phyloP scores from a whole-genome alignment of 2,329 filamentous ascomycete species.

The Microdochium nivale region DNA sequence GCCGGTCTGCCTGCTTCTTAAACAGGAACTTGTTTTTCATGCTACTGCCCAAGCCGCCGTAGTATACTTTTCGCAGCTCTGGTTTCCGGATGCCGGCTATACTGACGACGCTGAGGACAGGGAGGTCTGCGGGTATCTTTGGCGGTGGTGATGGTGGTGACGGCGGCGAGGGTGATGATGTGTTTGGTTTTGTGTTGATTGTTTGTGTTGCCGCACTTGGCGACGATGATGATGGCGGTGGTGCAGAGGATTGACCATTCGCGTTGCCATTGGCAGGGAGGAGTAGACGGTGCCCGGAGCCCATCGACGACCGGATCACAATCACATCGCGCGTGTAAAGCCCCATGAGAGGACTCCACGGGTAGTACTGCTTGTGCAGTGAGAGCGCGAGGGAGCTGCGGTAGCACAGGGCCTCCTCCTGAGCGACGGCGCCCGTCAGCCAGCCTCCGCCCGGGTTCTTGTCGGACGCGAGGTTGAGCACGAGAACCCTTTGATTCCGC shows the following conservation, averaged over 20 bases:
- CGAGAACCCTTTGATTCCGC: constrained; percentile 27
- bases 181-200: background rate
- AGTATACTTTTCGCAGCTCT: background rate
- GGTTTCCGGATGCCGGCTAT: background rate
- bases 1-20: constrained; percentile 29
- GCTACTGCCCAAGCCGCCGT: background rate
- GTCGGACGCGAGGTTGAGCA: constrained; percentile 50
- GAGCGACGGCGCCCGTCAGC: constrained; percentile 40
- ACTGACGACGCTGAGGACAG: background rate
- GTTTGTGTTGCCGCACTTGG: background rate
- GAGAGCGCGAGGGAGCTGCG: constrained; percentile 34
- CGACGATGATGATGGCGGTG: background rate
- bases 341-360: constrained; percentile 9
- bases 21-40: constrained; percentile 22
- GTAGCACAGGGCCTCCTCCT: constrained; percentile 54
- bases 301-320: constrained; percentile 15
- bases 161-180: background rate
- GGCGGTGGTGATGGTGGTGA: background rate
- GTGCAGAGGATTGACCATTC: background rate
- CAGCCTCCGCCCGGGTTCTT: constrained; percentile 43
- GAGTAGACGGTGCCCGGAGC: constrained; percentile 15
- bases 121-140: background rate
- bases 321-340: constrained; percentile 24
- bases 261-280: constrained; percentile 6
- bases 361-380: constrained; percentile 18